phyloP scores from a whole-genome alignment of 176 grass and related monocot genomes.

The Eragrostis nindensis region DNA sequence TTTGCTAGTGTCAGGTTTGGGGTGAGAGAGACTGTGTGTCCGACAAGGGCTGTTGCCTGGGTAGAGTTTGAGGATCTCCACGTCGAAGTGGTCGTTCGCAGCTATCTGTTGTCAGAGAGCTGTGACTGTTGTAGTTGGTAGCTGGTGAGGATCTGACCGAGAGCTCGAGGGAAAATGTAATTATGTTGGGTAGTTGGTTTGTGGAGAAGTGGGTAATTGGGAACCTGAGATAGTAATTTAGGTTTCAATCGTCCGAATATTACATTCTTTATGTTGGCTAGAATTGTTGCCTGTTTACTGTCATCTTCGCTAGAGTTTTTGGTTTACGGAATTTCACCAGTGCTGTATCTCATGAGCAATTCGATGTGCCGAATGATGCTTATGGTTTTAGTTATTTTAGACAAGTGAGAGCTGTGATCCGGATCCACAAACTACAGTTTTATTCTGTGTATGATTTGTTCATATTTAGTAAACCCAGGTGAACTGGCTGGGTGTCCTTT shows the following conservation, averaged over 20 bases:
- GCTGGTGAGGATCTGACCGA: background rate
- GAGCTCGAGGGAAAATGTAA: background rate
- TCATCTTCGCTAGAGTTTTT: background rate
- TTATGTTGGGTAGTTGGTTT: background rate
- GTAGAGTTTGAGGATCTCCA: too few species aligned
- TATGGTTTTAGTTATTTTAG: background rate
- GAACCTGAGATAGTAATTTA: background rate
- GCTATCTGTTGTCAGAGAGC: background rate
- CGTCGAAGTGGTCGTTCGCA: background rate
- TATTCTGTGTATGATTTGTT: background rate
- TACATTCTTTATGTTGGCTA: background rate
- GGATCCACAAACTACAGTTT: background rate
- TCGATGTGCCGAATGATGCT: background rate
- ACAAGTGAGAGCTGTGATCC: background rate
- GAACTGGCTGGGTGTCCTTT: background rate
- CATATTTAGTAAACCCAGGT: background rate
- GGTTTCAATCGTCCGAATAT: background rate
- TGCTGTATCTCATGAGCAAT: background rate
- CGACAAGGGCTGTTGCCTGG: too few species aligned
- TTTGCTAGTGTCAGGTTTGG: background rate
- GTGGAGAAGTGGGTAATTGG: background rate
- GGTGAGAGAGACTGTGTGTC: background rate
- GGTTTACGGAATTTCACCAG: background rate
- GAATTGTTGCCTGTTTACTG: background rate
- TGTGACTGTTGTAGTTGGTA: background rate